Conservation (phyloP, 768 basidiomycete genomes). For the Tulasnella calospora region DNA sequence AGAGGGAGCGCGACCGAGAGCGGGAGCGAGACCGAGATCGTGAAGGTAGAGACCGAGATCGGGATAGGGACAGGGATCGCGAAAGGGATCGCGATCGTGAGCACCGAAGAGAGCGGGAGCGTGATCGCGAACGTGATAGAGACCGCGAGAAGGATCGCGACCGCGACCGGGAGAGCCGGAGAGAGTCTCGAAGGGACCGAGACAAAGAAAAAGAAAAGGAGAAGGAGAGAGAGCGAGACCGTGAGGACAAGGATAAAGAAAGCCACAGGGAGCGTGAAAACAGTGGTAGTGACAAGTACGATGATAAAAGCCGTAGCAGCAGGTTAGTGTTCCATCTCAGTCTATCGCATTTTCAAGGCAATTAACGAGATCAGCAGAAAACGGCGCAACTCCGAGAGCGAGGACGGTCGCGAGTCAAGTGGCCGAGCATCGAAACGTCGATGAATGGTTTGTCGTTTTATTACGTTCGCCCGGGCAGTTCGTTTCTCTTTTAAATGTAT, state of each 20-base stretch:
- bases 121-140: constrained; percentile 24
- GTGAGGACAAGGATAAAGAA: constrained; percentile 14
- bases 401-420: constrained; percentile 8
- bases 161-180: constrained; percentile 19
- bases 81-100: constrained; percentile 19
- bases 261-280: constrained; percentile 9
- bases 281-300: constrained; percentile 4
- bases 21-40: constrained; percentile 22
- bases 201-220: constrained; percentile 22
- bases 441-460: not conserved
- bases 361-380: not conserved
- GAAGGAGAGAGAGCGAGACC: constrained; percentile 24
- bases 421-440: constrained; percentile 23
- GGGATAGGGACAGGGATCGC: constrained; percentile 21
- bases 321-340: not conserved
- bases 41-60: not conserved
- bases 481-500: constrained; percentile 12
- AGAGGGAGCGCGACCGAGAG: constrained; percentile 22
- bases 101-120: constrained; percentile 19
- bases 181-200: constrained; percentile 20
- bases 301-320: not conserved
- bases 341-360: not conserved
- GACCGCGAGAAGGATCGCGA: constrained; percentile 16
- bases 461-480: not conserved
- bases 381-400: constrained; percentile 17